Evolutionary conservation across 208 protist genomes (phyloP).

Genomic region (Tritrichomonas musculus): DNA sequence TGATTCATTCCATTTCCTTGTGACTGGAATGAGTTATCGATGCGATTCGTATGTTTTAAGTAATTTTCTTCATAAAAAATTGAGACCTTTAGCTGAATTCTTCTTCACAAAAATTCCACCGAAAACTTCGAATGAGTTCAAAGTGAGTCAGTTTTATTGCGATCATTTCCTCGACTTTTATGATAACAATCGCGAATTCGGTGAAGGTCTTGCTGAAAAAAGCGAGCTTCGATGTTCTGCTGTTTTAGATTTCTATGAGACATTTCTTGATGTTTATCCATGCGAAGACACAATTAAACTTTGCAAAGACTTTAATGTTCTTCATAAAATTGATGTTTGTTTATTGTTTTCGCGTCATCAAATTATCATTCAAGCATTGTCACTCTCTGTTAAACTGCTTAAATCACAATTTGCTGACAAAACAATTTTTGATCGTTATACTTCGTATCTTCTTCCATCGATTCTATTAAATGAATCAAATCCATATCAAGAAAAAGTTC

Average conservation of each 20-base stretch:
- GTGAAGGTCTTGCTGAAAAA: not conserved
- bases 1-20: not conserved
- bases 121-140: not conserved
- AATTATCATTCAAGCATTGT: not conserved
- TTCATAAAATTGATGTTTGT: not conserved
- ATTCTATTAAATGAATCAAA: not conserved
- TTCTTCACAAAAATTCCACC: not conserved
- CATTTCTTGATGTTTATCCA: not conserved
- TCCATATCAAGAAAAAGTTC: not conserved
- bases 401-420: not conserved
- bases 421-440: not conserved
- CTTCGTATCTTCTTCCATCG: not conserved
- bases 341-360: not conserved
- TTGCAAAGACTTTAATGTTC: not conserved
- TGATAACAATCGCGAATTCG: not conserved
- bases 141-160: not conserved
- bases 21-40: not conserved
- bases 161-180: not conserved
- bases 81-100: slow-evolving; percentile 1
- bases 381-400: not conserved
- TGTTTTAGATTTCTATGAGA: not conserved
- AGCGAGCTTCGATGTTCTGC: not conserved
- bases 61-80: not conserved
- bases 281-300: not conserved
- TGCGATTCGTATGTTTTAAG: not conserved